Percentiles rank a stretch among this genome's conserved stretches.
Conservation (phyloP, 2,329 filamentous ascomycete species). For the Aspergillus aculeatinus region DNA sequence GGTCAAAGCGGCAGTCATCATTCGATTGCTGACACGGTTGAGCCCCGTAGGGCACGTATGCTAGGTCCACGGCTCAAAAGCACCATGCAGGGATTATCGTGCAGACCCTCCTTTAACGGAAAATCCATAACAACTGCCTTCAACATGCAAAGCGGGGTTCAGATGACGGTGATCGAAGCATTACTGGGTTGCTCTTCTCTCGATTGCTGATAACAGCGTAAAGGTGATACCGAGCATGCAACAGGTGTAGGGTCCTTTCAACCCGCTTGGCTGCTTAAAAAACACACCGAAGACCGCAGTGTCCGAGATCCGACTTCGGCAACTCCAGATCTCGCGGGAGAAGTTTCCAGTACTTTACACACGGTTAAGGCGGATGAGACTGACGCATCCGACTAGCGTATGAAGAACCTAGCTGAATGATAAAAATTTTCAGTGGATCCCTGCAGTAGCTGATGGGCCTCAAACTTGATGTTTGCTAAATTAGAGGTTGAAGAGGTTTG, state of each 20-base stretch:
- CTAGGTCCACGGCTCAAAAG: neutral
- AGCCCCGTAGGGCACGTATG: neutral
- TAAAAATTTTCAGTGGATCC: neutral
- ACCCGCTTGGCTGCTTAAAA: no score
- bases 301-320: no score
- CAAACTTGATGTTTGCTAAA: neutral
- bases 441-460: neutral
- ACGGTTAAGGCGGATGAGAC: neutral
- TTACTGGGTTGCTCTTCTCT: neutral
- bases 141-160: neutral
- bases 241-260: no score
- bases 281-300: no score
- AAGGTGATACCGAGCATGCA: neutral
- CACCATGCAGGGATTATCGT: conserved; percentile 2
- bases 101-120: neutral
- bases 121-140: neutral
- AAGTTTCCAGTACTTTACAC: neutral
- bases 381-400: neutral
- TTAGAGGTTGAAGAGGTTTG: neutral
- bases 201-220: neutral
- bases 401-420: neutral
- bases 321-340: neutral
- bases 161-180: neutral
- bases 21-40: neutral
- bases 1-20: conserved; percentile 1